Evolutionary conservation across 495 filamentous ascomycete genomes (phyloP), one percentile per base, ranked within the genome.

Genomic region (Penicillium odoratum): DNA sequence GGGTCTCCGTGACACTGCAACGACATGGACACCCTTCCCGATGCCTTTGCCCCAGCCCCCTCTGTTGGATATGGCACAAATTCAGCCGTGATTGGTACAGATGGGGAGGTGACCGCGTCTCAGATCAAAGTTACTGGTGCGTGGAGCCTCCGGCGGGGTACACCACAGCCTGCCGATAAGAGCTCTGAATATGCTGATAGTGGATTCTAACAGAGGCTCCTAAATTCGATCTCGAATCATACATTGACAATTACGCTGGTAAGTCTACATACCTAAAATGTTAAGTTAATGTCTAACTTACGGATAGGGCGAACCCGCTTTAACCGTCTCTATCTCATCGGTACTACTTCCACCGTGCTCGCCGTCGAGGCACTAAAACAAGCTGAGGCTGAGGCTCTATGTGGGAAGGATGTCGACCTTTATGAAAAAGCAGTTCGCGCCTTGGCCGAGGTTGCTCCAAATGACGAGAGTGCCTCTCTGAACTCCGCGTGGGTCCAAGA

Each of bases 201-300:
- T 61, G 52, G 25, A 34, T 28, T 13, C 18, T 54, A n/a, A 47
- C 59, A 93, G 92, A 92, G 47, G 68, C 84, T 10, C 94, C 94
- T 0, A 97, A 96, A 64, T 88, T 97, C 55, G 94, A 98, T 67
- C 83, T 98, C 5, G 94, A 97, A 34, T 84, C 88, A 26, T 97
- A 97, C 70, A 90, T 97, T 42, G 80, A 88, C 33, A 96, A 97
- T 63, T 98, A 98, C 70, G 83, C 78, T 68, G 93, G 93, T 94
- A 72, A 47, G 46, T 31, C 15, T 4, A 33, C 46, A n/a, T 48
- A 30, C 7, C 15, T n/a, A 26, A 8, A 1, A 6, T 7, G 11
- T 48, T 28, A 15, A 8, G 15, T 11, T 25, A 9, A 25, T 31
- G 26, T 33, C 46, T 28, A 48, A 18, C 36, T 55, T 55, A 51